These are phyloP conservation scores for Sporobolus alterniflorus DNA, from an alignment of 202 grass and related monocot species.

Conservation along the genomic window DNA sequence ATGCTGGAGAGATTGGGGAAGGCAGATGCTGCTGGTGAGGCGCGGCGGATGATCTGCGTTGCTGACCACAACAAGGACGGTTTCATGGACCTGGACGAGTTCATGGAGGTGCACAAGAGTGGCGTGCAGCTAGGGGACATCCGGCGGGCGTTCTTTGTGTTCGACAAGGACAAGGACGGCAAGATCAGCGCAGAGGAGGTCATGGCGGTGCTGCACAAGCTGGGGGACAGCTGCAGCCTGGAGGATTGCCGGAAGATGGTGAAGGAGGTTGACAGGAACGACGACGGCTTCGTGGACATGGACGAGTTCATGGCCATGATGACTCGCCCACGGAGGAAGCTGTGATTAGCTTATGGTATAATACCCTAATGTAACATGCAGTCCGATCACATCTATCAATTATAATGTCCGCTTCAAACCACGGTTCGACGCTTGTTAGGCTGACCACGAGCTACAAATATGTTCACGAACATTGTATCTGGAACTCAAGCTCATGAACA, in stretches of 20 bases:
- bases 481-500: not conserved
- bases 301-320: slow-evolving; percentile 91
- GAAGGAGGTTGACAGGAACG: slow-evolving; percentile 52
- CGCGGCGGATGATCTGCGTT: slow-evolving; percentile 49
- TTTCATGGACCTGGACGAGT: slow-evolving; percentile 63
- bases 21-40: slow-evolving; percentile 19
- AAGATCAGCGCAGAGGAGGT: slow-evolving; percentile 71
- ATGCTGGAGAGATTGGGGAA: slow-evolving; percentile 50
- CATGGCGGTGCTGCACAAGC: slow-evolving; percentile 39
- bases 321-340: slow-evolving; percentile 62
- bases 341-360: slow-evolving; percentile 1
- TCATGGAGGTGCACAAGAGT: slow-evolving; percentile 68
- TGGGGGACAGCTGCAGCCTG: slow-evolving; percentile 51
- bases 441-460: not conserved
- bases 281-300: slow-evolving; percentile 68
- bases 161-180: slow-evolving; percentile 60
- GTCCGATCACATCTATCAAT: not conserved
- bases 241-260: slow-evolving; percentile 67
- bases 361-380: slow-evolving; percentile 6
- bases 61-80: slow-evolving; percentile 62
- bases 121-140: slow-evolving; percentile 64
- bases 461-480: not conserved
- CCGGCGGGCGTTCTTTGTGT: slow-evolving; percentile 62
- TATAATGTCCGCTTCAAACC: slow-evolving; percentile 2
- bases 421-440: not conserved